Evolutionary conservation across 202 grass and related monocot species (phyloP), one percentile per base, ranked within the genome.

Genomic region (Carex arenaria): DNA sequence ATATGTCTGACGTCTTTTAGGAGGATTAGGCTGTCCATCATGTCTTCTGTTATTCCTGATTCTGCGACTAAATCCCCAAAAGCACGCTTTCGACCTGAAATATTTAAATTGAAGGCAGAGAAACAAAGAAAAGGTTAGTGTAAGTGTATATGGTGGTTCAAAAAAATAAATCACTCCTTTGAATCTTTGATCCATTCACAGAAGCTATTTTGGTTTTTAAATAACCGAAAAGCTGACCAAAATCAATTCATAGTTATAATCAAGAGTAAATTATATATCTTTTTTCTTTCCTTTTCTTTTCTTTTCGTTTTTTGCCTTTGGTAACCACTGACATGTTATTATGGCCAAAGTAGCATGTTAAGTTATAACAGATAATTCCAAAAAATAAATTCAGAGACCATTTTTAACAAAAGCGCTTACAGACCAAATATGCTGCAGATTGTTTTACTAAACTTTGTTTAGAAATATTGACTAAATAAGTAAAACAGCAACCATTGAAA

Each of bases 1-100:
- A 99, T 14, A 30, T 85, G 73, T 7, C 89, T 89, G 56, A 88
- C 91, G 49, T 94, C 96, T 89, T 93, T 99, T 61, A 95, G 84
- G 36, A 99, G 91, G 91, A 99, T 95, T 87, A 99, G 85, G 90
- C 93, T 92, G 82, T 93, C 91, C 31, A 99, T 93, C 96, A 98
- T 93, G 73, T 73, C 90, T 47, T 98, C 91, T 1, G 91, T 95
- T 72, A 99, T 95, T 32, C 89, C 89, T 62, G 96, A 95, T 81
- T 81, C 74, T 2, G 78, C 85, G 67, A 93, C 85, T 15, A 93
- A 87, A 89, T 99, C 93, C 61, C 96, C 96, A 82, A 99, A 99
- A 77, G 96, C 93, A 64, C 81, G 83, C 81, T 95, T 89, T 14
- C 89, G 93, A 84, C 93, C 96, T 99, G 89, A 60, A 86, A 86